Base-by-base conservation (phyloP, 1,284 basidiomycete genomes). In the Cutaneotrichosporon sp. region DNA sequence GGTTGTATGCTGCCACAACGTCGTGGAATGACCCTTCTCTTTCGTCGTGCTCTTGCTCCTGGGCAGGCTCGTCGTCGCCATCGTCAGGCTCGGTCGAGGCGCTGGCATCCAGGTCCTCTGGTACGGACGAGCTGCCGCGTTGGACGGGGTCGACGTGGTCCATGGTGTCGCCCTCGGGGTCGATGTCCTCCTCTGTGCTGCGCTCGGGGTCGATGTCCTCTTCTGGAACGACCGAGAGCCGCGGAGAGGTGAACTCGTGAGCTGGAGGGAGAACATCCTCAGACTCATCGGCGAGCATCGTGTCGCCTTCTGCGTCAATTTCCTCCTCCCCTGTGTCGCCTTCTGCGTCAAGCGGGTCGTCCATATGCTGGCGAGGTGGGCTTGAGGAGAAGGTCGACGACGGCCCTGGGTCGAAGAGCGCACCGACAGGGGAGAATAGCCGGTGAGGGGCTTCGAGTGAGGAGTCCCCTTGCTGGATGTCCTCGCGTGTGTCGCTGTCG, bases 401-500 rank as follows among this genome's bases (percentile, higher is more conserved):
- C 18, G 38, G 38, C 38, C 38, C 38, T 5, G 38, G 38, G 18
- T 42, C 18, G 38, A 42, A 42, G 38, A 42, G 38, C 9, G 38
- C 38, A 9, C 16, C 18, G 7, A 42, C 16, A 7, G 38, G 38
- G 16, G 38, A 42, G 38, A 42, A 42, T 9, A 42, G 18, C 18
- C 38, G 38, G n/a, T n/a, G 38, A 18, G 38, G 16, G 18, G 38
- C 18, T 18, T 42, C 38, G 38, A 42, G 38, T 8, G 16, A 42
- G 18, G 5, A n/a, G 38, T 9, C 38, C 18, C 1, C 38, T 5
- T 16, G 38, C 38, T 42, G 11, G 16, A 36, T 36, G 34, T 36
- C 34, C 11, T 36, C 47, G 29, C 54, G 29, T 10, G 56, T 58
- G 54, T 63, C 57, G 0, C 50, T 56, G 22, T 54, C 60, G 16